Evolutionary conservation across 202 grass and related monocot genomes (phyloP).

Genomic region (Eragrostis tef): DNA sequence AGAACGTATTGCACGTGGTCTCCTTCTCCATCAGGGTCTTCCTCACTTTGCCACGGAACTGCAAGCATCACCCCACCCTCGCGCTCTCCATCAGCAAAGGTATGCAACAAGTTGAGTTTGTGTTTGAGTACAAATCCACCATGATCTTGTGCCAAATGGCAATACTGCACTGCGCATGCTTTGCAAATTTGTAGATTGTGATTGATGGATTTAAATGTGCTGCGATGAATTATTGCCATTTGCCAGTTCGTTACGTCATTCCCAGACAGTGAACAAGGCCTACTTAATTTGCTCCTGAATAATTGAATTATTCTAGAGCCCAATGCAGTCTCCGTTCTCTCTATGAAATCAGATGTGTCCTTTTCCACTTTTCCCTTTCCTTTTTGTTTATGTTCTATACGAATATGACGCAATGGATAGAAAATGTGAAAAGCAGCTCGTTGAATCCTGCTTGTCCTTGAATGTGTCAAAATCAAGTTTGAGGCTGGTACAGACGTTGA

Average conservation of each 20-base stretch:
- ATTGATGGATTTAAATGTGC: neutral
- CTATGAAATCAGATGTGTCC: neutral
- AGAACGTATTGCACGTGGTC: conserved; percentile 56
- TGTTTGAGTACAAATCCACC: neutral
- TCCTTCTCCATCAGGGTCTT: conserved; percentile 71
- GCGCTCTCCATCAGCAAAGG: neutral
- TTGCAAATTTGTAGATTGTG: neutral
- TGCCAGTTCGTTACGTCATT: neutral
- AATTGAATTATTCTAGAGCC: conserved; percentile 16
- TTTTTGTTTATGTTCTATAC: neutral
- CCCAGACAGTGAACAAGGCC: neutral
- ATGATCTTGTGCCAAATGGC: neutral
- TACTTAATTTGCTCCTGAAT: neutral
- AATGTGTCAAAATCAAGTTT: conserved; percentile 8
- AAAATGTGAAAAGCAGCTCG: neutral
- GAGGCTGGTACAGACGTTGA: neutral
- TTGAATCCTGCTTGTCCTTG: conserved; percentile 23
- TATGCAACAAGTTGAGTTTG: neutral
- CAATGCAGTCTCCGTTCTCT: neutral
- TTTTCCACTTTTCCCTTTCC: neutral
- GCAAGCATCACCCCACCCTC: neutral
- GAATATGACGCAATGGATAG: neutral
- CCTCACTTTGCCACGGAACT: conserved; percentile 29
- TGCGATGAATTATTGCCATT: neutral
- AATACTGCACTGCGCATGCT: neutral